Evolutionary conservation across 768 basidiomycete genomes (phyloP), one percentile per base, ranked within the genome.

Genomic region (Tulasnella sp.): DNA sequence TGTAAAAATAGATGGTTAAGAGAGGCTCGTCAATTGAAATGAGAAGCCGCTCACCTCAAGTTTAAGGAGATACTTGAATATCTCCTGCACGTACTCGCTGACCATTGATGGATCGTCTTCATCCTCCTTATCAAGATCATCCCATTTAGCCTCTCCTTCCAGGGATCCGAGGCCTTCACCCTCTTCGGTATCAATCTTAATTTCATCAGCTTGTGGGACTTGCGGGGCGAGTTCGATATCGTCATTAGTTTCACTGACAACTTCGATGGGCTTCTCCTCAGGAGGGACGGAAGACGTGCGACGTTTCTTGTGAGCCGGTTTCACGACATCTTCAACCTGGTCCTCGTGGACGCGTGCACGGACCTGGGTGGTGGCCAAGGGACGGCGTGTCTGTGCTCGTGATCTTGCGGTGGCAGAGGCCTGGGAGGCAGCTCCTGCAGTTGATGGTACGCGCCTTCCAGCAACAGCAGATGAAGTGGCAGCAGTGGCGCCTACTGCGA

Each of bases 71-170:
- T 99, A 98, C 51, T 83, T 70, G 69, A 91, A 92, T 55, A 98
- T 91, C 53, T 98, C 95, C 22, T 71, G 71, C 45, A 95, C 92
- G 61, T 99, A 99, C 66, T 96, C 89, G 68, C 82, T 83, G 57
- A 95, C 92, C 92, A 96, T 96, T 54, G 88, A 72, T 12, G 93
- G 95, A 61, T 99, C 93, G 44, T 91, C 89, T 47, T 70, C 77
- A 63, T 96, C 92, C 19, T 92, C 90, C 1, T 77, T 79, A 57
- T 96, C 91, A 13, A 98, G 74, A 61, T 98, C 93, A 27, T 84
- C 84, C 92, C 90, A 98, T 61, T 84, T 84, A 3, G 60, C 63
- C 55, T 78, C 76, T 10, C 68, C 42, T 24, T 39, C 69, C 28
- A 77, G 68, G 16, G 70, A 29, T 4, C 46, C 46, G 20, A 25